phyloP scores from a whole-genome alignment of 208 protist genomes.

The Leishmania aethiopica region DNA sequence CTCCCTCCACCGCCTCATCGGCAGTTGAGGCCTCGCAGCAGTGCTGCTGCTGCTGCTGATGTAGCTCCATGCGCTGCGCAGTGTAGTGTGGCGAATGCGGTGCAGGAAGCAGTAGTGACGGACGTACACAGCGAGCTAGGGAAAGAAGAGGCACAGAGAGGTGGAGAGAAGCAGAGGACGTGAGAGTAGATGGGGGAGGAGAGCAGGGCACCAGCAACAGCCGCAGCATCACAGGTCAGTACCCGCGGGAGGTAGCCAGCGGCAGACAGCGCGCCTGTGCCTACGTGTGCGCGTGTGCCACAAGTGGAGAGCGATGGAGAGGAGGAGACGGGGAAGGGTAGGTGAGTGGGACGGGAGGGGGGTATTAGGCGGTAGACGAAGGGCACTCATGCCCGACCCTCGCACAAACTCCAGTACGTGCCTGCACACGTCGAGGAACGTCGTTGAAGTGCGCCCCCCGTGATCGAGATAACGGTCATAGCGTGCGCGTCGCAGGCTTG shows the following conservation, averaged over 20 bases:
- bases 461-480: constrained; percentile 1
- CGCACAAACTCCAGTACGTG: not conserved
- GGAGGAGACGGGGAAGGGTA: too few species aligned
- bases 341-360: not conserved
- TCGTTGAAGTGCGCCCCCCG: not conserved
- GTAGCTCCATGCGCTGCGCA: constrained; percentile 2
- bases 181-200: too few species aligned
- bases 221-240: not conserved
- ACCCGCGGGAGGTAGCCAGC: not conserved
- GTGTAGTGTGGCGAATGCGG: not conserved
- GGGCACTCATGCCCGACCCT: not conserved
- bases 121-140: not conserved
- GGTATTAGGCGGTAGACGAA: not conserved
- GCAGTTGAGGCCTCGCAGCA: not conserved
- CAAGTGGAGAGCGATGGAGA: not conserved
- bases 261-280: not conserved
- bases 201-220: not conserved
- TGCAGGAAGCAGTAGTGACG: not conserved
- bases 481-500: not conserved
- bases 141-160: not conserved
- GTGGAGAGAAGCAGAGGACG: not conserved
- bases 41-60: constrained; percentile 2
- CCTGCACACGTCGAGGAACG: not conserved
- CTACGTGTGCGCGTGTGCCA: not conserved
- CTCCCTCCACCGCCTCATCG: not conserved